phyloP scores from a whole-genome alignment of 164 flowering plant genomes.

The Kingdonia uniflora region DNA sequence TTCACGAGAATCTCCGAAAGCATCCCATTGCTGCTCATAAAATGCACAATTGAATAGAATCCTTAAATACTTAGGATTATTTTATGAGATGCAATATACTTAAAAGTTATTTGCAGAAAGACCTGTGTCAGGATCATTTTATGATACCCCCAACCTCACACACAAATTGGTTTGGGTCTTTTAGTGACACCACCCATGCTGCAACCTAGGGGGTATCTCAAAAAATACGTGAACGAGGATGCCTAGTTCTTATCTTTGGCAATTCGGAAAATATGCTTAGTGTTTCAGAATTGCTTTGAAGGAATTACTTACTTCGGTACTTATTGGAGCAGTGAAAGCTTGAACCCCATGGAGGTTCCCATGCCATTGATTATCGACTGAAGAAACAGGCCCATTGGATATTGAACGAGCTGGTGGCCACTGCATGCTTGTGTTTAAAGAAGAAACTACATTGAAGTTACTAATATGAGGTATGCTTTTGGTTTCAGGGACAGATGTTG shows the following conservation, averaged over 20 bases:
- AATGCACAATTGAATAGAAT: too few species aligned
- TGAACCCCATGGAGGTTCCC: constrained; percentile 18
- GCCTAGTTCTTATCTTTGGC: too few species aligned
- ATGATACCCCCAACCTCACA: too few species aligned
- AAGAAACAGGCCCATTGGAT: constrained; percentile 21
- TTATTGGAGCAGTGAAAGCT: constrained; percentile 16
- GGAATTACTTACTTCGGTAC: constrained; percentile 31
- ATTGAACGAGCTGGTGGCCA: constrained; percentile 28
- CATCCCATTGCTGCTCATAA: constrained; percentile 53
- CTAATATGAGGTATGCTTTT: constrained; percentile 13
- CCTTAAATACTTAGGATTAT: too few species aligned
- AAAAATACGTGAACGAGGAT: too few species aligned
- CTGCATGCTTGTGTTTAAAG: constrained; percentile 22
- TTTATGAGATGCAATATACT: too few species aligned
- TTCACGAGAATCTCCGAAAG: constrained; percentile 43
- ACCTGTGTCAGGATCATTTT: too few species aligned
- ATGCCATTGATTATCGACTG: constrained; percentile 30
- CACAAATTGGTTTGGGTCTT: too few species aligned
- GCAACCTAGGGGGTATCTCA: too few species aligned
- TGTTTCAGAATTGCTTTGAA: not conserved
- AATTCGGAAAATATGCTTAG: not conserved
- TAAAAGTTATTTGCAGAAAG: too few species aligned
- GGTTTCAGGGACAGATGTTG: constrained; percentile 13
- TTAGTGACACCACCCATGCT: too few species aligned
- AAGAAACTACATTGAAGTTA: constrained; percentile 12